phyloP scores from a whole-genome alignment of 495 filamentous ascomycete genomes.

The Sordaria brevicollis region DNA sequence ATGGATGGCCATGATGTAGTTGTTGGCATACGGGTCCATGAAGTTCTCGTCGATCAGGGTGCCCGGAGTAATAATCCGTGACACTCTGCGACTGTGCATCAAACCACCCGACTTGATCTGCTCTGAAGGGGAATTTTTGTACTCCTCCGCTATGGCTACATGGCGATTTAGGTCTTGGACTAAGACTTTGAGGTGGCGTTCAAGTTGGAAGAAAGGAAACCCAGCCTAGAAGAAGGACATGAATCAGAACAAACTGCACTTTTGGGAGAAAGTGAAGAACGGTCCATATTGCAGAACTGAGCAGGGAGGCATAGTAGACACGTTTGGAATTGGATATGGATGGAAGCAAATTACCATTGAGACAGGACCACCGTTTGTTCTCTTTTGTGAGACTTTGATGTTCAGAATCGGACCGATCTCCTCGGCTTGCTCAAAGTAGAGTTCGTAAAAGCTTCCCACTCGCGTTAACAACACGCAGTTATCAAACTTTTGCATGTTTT shows the following conservation, averaged over 20 bases:
- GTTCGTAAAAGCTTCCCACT: conserved; percentile 91
- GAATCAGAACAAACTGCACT: conserved; percentile 24
- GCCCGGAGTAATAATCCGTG: conserved; percentile 83
- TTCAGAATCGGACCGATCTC: conserved; percentile 78
- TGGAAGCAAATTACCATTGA: conserved; percentile 53
- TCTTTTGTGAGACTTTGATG: conserved; percentile 76
- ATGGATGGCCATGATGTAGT: conserved; percentile 77
- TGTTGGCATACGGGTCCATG: conserved; percentile 84
- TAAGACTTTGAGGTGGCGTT: conserved; percentile 81
- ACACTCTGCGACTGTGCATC: conserved; percentile 72
- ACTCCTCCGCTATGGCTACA: conserved; percentile 92
- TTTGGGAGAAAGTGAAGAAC: no score
- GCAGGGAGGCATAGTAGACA: background rate
- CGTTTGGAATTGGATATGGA: background rate
- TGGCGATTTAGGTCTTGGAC: conserved; percentile 83
- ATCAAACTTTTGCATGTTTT: conserved; percentile 82
- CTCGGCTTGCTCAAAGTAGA: conserved; percentile 91
- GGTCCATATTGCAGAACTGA: background rate
- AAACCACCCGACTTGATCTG: conserved; percentile 64
- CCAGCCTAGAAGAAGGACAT: conserved; percentile 49
- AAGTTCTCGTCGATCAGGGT: conserved; percentile 97
- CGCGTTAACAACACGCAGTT: conserved; percentile 84
- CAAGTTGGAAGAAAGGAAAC: conserved; percentile 86
- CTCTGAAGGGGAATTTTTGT: conserved; percentile 54
- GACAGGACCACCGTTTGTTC: conserved; percentile 61